Conservation (phyloP, 2,329 filamentous ascomycete species). For the Cladosporium sp. region DNA sequence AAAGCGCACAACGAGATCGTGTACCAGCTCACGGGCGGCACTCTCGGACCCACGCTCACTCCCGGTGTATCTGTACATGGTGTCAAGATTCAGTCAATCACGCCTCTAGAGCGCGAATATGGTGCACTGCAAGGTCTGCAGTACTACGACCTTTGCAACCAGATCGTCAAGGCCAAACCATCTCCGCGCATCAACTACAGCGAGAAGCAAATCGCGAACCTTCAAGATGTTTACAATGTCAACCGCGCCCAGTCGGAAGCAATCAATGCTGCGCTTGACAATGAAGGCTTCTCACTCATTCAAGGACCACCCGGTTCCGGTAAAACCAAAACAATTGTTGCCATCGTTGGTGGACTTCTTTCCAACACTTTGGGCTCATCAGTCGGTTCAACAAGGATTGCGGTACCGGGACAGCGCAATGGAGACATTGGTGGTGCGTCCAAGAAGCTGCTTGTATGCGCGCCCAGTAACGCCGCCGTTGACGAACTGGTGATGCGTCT, state of each 20-base stretch:
- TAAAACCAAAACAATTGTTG: conserved; percentile 97
- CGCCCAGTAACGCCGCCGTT: conserved; percentile 97
- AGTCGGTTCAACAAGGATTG: conserved; percentile 28
- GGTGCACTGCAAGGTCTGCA: conserved; percentile 84
- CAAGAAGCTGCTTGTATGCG: conserved; percentile 92
- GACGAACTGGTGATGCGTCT: conserved; percentile 92
- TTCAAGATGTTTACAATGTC: conserved; percentile 73
- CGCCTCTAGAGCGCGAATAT: conserved; percentile 91
- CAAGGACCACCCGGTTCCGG: conserved; percentile 94
- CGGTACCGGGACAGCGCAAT: conserved; percentile 30
- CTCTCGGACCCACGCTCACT: conserved; percentile 45
- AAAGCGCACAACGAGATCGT: conserved; percentile 77
- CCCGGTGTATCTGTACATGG: conserved; percentile 67
- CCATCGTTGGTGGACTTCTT: conserved; percentile 85
- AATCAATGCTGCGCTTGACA: conserved; percentile 85
- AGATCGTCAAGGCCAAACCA: conserved; percentile 83
- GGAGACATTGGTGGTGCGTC: conserved; percentile 33
- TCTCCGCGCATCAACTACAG: conserved; percentile 81
- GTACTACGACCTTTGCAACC: conserved; percentile 93
- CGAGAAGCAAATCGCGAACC: conserved; percentile 63
- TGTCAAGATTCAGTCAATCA: conserved; percentile 86
- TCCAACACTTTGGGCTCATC: conserved; percentile 50
- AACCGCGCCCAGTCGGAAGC: conserved; percentile 88
- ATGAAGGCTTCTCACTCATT: conserved; percentile 94
- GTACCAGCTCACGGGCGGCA: conserved; percentile 67